These are phyloP conservation scores for Akanthomyces uredinophilus DNA, from an alignment of 2,329 filamentous ascomycete genomes.

Conservation along the genomic window DNA sequence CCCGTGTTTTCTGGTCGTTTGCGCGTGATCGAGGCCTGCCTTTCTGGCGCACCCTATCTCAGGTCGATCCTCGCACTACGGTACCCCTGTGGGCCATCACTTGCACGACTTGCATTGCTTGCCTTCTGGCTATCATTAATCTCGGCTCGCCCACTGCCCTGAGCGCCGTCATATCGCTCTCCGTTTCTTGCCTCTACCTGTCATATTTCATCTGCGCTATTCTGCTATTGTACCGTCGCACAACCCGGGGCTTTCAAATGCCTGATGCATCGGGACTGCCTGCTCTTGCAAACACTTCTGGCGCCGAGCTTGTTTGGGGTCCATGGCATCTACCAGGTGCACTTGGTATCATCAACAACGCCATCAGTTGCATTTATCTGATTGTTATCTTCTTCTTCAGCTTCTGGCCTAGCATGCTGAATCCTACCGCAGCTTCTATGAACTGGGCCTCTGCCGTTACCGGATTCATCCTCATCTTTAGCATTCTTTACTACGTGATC, in stretches of 20 bases:
- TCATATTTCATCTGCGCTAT: conserved; percentile 28
- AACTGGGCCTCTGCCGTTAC: conserved; percentile 11
- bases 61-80: conserved; percentile 23
- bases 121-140: conserved; percentile 29
- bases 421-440: neutral
- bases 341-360: conserved; percentile 49
- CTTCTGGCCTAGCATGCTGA: conserved; percentile 38
- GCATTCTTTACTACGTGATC: conserved; percentile 41
- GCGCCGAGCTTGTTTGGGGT: conserved; percentile 41
- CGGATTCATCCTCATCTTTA: conserved; percentile 32
- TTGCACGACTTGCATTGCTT: conserved; percentile 24
- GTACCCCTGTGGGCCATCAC: conserved; percentile 26
- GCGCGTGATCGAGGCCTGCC: conserved; percentile 30
- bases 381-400: conserved; percentile 52
- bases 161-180: conserved; percentile 26
- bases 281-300: conserved; percentile 26
- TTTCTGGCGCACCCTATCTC: conserved; percentile 25
- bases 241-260: conserved; percentile 23
- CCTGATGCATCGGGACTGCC: conserved; percentile 23
- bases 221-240: conserved; percentile 28
- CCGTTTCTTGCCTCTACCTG: conserved; percentile 27
- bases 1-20: conserved; percentile 53
- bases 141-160: conserved; percentile 28
- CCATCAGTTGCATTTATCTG: conserved; percentile 48
- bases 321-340: conserved; percentile 49